These are phyloP conservation scores for Noccaea bulbosa DNA, from an alignment of 345 rosid species.

Conservation along the genomic window DNA sequence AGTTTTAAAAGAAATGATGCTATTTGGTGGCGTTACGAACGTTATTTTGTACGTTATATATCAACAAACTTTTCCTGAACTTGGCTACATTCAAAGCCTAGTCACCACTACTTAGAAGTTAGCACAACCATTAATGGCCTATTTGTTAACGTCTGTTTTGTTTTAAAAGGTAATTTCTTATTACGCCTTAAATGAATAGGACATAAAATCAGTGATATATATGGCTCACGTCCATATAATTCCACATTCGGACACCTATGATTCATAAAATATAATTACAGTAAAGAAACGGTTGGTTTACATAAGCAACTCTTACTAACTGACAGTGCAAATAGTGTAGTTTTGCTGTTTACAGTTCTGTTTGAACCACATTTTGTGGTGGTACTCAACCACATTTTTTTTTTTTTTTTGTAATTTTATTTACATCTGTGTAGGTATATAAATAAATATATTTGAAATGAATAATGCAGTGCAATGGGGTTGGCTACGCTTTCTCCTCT, in stretches of 20 bases:
- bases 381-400: constrained; percentile 26
- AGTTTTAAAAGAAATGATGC: not conserved
- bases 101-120: not conserved
- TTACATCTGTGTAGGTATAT: not conserved
- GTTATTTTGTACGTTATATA: not conserved
- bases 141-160: not conserved
- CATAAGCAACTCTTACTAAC: not conserved
- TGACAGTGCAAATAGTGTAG: not conserved
- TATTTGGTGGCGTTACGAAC: not conserved
- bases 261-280: not conserved
- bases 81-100: not conserved
- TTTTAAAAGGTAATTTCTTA: not conserved
- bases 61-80: not conserved
- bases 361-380: constrained; percentile 6
- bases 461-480: constrained; percentile 16
- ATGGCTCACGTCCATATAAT: constrained; percentile 21
- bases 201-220: not conserved
- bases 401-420: not conserved
- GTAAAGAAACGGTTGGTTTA: not conserved
- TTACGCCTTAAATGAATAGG: not conserved
- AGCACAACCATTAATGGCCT: not conserved
- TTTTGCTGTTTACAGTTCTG: not conserved
- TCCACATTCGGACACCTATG: not conserved
- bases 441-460: constrained; percentile 16
- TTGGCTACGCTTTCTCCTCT: constrained; percentile 39